Evolutionary conservation across 495 filamentous ascomycete species (phyloP), one percentile per base, ranked within the genome.

Genomic region (Annulohypoxylon moriforme): DNA sequence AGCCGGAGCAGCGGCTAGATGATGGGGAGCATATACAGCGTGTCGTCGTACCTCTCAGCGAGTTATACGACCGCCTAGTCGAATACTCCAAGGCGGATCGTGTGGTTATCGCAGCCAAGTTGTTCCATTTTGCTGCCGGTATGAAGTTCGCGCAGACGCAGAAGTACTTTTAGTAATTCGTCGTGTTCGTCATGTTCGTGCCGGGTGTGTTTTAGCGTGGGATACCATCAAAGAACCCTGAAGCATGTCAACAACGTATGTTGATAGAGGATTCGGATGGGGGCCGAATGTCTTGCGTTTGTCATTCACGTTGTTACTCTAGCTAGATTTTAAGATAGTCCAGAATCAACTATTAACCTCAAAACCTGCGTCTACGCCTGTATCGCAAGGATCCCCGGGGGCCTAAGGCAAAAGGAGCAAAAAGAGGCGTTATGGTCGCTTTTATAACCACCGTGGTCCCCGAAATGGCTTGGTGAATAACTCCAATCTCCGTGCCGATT

Each of bases 21-120:
- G 93, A 94, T 40, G 91, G 91, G 60, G 93, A 95, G 75, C 93
- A 94, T 77, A 96, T 96, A 55, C 87, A 93, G 75, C 87, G 89
- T 29, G 94, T 96, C 42, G 88, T 90, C 3, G 82, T 93, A 5
- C 91, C 91, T n/a, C 73, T 96, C 36, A 79, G 67, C 25, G 83
- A 86, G 76, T 62, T 89, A 18, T 87, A 86, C 71, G 78, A 84
- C 14, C 71, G 81, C 62, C 64, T 88, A 64, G 75, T 82, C 49
- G 78, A 82, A 75, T 85, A 82, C 60, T 76, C 76, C n/a, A 74
- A 77, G 73, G 22, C 50, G 62, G 79, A 81, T 42, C 64, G 81
- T 29, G 76, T 60, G 18, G 44, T 83, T 0, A 77, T 83, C 14
- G 75, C 81, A 14, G 81, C 81, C 0, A 83, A 83, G 74, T 50